These are phyloP conservation scores for Volvox reticuliferus DNA, from an alignment of 139 green algal genomes.

Conservation along the genomic window DNA sequence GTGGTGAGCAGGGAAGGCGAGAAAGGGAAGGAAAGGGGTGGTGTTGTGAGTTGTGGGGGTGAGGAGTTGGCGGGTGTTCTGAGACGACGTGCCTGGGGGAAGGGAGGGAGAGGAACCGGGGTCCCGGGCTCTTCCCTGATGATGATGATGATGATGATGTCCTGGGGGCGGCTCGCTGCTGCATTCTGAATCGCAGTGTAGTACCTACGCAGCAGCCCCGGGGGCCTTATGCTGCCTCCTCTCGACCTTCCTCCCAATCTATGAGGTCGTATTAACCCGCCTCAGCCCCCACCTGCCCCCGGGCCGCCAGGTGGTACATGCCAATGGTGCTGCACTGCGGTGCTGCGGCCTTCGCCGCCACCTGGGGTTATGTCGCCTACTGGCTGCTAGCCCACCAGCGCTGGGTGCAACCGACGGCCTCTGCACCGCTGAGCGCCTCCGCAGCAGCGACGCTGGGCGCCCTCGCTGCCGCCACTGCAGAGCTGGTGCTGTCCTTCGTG, in stretches of 20 bases:
- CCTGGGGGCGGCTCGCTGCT: too few relatives aligned
- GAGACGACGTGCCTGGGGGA: background rate
- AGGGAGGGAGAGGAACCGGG: background rate
- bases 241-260: background rate
- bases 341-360: conserved; percentile 25
- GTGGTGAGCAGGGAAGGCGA: conserved; percentile 5
- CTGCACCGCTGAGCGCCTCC: background rate
- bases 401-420: conserved; percentile 9
- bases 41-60: background rate
- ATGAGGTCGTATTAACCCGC: background rate
- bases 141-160: too few relatives aligned
- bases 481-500: conserved; percentile 30
- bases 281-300: background rate
- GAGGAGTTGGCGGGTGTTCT: background rate
- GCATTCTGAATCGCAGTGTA: too few relatives aligned
- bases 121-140: too few relatives aligned
- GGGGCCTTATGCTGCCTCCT: background rate
- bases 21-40: background rate
- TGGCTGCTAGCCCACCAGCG: conserved; percentile 31
- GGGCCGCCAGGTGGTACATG: conserved; percentile 40
- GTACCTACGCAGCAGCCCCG: background rate
- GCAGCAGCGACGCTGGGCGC: conserved; percentile 15
- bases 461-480: conserved; percentile 14
- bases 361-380: conserved; percentile 40
- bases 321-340: conserved; percentile 29